phyloP scores from a whole-genome alignment of 1,284 basidiomycete species.

The Papiliotrema flavescens region DNA sequence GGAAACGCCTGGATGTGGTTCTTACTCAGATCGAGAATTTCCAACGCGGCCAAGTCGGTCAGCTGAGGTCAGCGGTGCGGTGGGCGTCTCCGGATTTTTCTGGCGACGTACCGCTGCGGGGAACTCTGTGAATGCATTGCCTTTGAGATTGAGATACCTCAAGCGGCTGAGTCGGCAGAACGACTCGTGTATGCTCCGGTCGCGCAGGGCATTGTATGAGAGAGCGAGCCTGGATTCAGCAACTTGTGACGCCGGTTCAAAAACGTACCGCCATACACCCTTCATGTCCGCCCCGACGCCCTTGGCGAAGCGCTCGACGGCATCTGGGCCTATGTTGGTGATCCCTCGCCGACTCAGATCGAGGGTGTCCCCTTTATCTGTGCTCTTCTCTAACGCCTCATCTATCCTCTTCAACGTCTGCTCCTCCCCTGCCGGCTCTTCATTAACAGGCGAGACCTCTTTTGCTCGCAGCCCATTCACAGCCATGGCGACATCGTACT shows the following conservation, averaged over 20 bases:
- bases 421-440: background rate
- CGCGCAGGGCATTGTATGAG: conserved; percentile 74
- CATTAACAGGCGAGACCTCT: background rate
- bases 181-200: conserved; percentile 65
- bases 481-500: conserved; percentile 5
- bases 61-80: conserved; percentile 56
- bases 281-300: conserved; percentile 59
- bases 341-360: conserved; percentile 74
- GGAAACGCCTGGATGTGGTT: conserved; percentile 86
- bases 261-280: conserved; percentile 64
- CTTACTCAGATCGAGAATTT: conserved; percentile 90
- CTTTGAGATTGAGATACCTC: conserved; percentile 89
- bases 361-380: conserved; percentile 74
- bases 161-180: conserved; percentile 74
- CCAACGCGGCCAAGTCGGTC: conserved; percentile 77
- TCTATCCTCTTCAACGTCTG: conserved; percentile 49
- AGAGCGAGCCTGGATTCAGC: conserved; percentile 68
- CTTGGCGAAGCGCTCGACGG: conserved; percentile 62
- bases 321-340: conserved; percentile 67
- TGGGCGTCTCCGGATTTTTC: background rate
- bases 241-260: background rate
- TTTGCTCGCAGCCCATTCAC: conserved; percentile 5
- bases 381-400: conserved; percentile 64
- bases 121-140: conserved; percentile 77
- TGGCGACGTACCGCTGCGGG: conserved; percentile 73